Conservation (phyloP, 169 alveolate genomes). For the Plasmodium coatneyi region DNA sequence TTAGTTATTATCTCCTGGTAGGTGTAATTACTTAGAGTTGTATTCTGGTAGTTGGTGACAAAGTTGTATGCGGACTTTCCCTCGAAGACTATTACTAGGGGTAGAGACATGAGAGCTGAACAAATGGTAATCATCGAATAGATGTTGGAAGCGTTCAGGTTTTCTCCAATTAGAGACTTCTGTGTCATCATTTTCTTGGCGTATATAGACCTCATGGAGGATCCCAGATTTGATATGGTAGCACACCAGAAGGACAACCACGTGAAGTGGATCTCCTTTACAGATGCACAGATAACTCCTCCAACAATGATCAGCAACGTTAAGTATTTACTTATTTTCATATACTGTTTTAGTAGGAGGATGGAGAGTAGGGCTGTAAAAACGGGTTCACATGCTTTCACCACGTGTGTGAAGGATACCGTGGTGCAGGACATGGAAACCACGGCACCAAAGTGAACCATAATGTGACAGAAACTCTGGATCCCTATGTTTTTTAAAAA, state of each 20-base stretch:
- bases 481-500: constrained; percentile 81
- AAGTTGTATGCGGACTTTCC: constrained; percentile 55
- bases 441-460: constrained; percentile 89
- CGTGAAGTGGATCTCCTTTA: constrained; percentile 85
- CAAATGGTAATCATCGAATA: constrained; percentile 84
- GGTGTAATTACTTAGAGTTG: constrained; percentile 56
- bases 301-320: constrained; percentile 83
- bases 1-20: constrained; percentile 26
- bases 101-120: constrained; percentile 83
- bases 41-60: background rate
- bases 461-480: constrained; percentile 85
- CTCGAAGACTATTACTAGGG: constrained; percentile 81
- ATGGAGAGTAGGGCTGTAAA: constrained; percentile 85
- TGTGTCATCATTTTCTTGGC: constrained; percentile 85
- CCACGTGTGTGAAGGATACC: constrained; percentile 88
- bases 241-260: constrained; percentile 87
- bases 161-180: constrained; percentile 81
- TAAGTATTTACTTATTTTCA: constrained; percentile 79
- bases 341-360: constrained; percentile 76
- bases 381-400: constrained; percentile 89
- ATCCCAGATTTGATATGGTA: constrained; percentile 85
- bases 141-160: constrained; percentile 81
- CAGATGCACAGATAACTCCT: constrained; percentile 86
- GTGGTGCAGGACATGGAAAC: constrained; percentile 87
- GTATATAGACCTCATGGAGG: constrained; percentile 79